Base-by-base conservation (phyloP, 2,329 filamentous ascomycete species). In the Pestalotiopsis sp. region DNA sequence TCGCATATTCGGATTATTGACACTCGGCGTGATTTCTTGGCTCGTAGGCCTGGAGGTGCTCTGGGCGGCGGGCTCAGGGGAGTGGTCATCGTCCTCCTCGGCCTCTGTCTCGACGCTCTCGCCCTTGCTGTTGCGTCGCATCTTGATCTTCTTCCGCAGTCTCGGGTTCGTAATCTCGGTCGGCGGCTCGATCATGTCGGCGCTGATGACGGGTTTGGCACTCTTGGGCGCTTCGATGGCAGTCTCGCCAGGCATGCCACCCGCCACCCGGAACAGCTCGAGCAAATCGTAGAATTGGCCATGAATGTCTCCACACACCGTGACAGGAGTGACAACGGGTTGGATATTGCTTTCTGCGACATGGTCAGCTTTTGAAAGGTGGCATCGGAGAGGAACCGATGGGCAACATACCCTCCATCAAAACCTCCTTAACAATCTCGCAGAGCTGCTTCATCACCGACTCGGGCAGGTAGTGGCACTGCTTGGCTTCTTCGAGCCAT, bases 281-380 rank as follows among this genome's bases (percentile, higher is more conserved):
- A 98, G 90, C 11, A 99, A 87, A 80, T 99, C 96, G 83, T 99
- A 98, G 81, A 98, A 98, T 83, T 99, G 96, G 75, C 96, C 96
- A 82, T 99, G 96, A 71, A 99, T 98, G 79, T 99, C 96, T 78
- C 96, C 96, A 78, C 96, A 98, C 71, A 99, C 92, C 4, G 96
- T 99, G 71, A 99, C 96, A 6, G 96, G 96, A 0, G 96, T 97
- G 66, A 92, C 90, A 23, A 99, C 95, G n/a, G 96, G 96, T 80
- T 98, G 96, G 69, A 99, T 98, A 80, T 99, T 99, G 73, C 95
- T 98, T 83, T 99, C 96, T 97, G 49, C 45, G 68, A 64, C 9
- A 12, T 6, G 17, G 38, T 31, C 41, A 64, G 38, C 17, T 23
- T 20, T 20, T 5, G 14, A 41, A 38, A 13, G 38, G 20, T 11